Evolutionary conservation across 2,329 filamentous ascomycete genomes (phyloP).

Genomic region (Niveomyces coronatus): DNA sequence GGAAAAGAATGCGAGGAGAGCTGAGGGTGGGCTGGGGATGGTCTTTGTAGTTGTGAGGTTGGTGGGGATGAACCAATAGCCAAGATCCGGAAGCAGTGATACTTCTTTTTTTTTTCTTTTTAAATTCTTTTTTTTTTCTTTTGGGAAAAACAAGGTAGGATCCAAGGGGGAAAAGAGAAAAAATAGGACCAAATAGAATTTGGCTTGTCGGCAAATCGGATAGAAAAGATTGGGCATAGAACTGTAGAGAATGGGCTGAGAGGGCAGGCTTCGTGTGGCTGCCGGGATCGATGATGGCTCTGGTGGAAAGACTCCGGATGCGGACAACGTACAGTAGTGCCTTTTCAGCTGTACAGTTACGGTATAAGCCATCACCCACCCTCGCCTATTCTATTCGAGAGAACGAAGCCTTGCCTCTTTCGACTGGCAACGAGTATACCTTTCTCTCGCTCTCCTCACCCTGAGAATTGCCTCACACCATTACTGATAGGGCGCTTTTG

Average conservation of each 20-base stretch:
- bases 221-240: neutral
- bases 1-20: neutral
- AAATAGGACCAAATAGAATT: no score
- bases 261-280: neutral
- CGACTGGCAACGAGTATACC: neutral
- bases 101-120: no score
- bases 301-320: neutral
- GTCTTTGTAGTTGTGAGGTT: slow-evolving; percentile 7
- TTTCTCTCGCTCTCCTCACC: neutral
- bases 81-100: no score
- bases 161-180: no score
- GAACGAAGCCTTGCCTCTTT: neutral
- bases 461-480: slow-evolving; percentile 2
- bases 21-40: neutral
- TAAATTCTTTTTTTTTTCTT: no score
- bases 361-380: no score
- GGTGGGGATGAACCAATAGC: no score
- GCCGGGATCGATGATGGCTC: slow-evolving; percentile 2
- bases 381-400: neutral
- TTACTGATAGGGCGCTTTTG: neutral
- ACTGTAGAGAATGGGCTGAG: neutral
- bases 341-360: neutral
- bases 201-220: no score
- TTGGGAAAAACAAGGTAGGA: no score
- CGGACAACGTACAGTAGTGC: neutral